Evolutionary conservation across 352 stramenopile genomes (phyloP).

Genomic region (Pythium phragmiticola): DNA sequence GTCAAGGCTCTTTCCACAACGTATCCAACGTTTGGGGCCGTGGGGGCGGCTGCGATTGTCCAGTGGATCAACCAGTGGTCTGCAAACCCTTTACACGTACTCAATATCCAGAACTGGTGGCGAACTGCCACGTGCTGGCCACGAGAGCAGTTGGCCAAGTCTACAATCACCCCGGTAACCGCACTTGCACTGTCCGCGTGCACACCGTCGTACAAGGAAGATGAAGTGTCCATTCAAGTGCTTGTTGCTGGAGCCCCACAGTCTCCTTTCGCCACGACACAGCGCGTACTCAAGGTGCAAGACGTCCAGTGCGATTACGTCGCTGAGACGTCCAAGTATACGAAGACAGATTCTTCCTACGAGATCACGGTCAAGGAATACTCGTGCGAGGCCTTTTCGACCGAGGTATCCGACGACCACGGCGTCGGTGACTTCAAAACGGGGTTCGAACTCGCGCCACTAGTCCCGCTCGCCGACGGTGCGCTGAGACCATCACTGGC

Average conservation of each 20-base stretch:
- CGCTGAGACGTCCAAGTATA: slow-evolving; percentile 28
- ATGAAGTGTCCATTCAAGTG: slow-evolving; percentile 22
- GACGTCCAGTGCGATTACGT: slow-evolving; percentile 34
- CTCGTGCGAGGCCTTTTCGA: slow-evolving; percentile 48
- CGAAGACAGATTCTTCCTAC: slow-evolving; percentile 32
- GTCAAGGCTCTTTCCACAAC: slow-evolving; percentile 1
- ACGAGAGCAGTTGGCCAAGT: slow-evolving; percentile 30
- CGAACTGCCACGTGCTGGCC: slow-evolving; percentile 40
- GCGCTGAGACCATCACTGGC: slow-evolving; percentile 36
- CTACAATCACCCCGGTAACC: slow-evolving; percentile 13
- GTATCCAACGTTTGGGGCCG: slow-evolving; percentile 9
- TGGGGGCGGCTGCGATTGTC: slow-evolving; percentile 28
- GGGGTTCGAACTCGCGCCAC: slow-evolving; percentile 48
- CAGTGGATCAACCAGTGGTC: slow-evolving; percentile 42
- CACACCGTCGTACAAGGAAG: slow-evolving; percentile 29
- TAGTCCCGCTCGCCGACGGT: background rate
- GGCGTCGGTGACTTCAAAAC: slow-evolving; percentile 31
- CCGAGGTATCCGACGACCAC: slow-evolving; percentile 43
- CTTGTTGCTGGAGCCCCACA: slow-evolving; percentile 1
- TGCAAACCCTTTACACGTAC: slow-evolving; percentile 36
- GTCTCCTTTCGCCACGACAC: slow-evolving; percentile 45
- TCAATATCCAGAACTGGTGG: slow-evolving; percentile 60
- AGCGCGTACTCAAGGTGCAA: slow-evolving; percentile 37
- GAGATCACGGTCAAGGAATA: slow-evolving; percentile 32
- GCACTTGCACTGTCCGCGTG: slow-evolving; percentile 26